Percentiles rank a stretch among this genome's conserved stretches.
Evolutionary conservation across 257 asterid genomes (phyloP).

Genomic region (Solanum phureja): DNA sequence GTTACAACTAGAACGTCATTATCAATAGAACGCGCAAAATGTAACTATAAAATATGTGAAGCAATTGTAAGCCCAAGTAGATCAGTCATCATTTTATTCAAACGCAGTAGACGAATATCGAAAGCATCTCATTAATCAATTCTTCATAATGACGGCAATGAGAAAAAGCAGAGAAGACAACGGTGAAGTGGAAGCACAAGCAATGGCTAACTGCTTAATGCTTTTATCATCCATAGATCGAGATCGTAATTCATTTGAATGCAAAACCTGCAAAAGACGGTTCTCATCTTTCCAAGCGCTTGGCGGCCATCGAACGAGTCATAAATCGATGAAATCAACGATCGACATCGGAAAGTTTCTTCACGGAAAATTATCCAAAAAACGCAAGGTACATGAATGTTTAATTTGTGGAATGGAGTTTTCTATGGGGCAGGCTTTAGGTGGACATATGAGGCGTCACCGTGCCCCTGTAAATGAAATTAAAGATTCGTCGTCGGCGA

Average conservation of each 20-base stretch:
- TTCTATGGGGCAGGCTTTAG: slow-evolving; percentile 25
- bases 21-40: background rate
- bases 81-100: background rate
- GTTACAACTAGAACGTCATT: background rate
- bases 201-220: slow-evolving; percentile 21
- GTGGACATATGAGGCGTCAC: slow-evolving; percentile 39
- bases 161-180: background rate
- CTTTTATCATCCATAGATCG: background rate
- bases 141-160: background rate
- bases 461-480: background rate
- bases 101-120: background rate
- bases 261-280: slow-evolving; percentile 19
- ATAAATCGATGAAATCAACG: slow-evolving; percentile 10
- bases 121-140: background rate
- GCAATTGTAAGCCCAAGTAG: background rate
- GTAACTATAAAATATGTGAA: background rate
- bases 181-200: background rate
- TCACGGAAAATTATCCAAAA: background rate
- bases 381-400: slow-evolving; percentile 14
- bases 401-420: slow-evolving; percentile 25
- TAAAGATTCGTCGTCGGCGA: background rate
- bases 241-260: slow-evolving; percentile 1
- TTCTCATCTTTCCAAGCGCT: background rate
- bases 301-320: slow-evolving; percentile 27
- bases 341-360: background rate